Evolutionary conservation across 2,329 filamentous ascomycete species (phyloP), one percentile per base, ranked within the genome.

Genomic region (Pseudogymnoascus sp.): DNA sequence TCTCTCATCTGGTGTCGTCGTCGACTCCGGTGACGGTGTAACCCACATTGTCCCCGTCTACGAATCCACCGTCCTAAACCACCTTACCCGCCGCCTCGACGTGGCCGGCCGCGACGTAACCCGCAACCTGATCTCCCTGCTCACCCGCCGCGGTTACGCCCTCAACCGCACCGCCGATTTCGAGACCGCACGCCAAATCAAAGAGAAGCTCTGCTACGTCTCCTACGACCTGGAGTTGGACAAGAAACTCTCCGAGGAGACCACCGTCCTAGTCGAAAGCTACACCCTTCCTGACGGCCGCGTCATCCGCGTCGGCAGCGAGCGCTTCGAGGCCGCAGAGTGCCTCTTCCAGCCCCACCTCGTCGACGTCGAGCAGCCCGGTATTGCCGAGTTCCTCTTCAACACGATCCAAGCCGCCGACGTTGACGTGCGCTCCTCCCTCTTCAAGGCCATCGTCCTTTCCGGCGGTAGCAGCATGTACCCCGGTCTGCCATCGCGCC

Each of bases 391-490:
- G 75, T 93, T 97, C 77, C 82, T 99, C 40, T 99, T 99, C 85
- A 97, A 99, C 81, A 99, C 93, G 19, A 99, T 99, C 73, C 95
- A 97, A 78, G 81, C 90, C 7, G 93, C 95, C 66, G 95, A 97
- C 70, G 92, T 99, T 62, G 95, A 99, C 74, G 92, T 99, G 50
- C 88, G 95, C 67, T 88, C 89, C 61, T 96, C 91, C 67, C 82
- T 99, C 65, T 99, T 95, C 85, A 97, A 96, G 82, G 95, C 95
- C 11, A 93, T 99, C 71, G 95, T 99, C 65, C 83, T 99, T 62
- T 97, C 92, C 44, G 95, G 95, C 68, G 95, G 95, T 69, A 96
- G 90, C 82, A 96, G 91, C 86, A 99, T 99, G 95, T 99, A 99
- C 77, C 95, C 95, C 0, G 95, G 95, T 65, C 82, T 99, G 68